Evolutionary conservation across 352 stramenopile genomes (phyloP).

Genomic region (Pythium phragmiticola): DNA sequence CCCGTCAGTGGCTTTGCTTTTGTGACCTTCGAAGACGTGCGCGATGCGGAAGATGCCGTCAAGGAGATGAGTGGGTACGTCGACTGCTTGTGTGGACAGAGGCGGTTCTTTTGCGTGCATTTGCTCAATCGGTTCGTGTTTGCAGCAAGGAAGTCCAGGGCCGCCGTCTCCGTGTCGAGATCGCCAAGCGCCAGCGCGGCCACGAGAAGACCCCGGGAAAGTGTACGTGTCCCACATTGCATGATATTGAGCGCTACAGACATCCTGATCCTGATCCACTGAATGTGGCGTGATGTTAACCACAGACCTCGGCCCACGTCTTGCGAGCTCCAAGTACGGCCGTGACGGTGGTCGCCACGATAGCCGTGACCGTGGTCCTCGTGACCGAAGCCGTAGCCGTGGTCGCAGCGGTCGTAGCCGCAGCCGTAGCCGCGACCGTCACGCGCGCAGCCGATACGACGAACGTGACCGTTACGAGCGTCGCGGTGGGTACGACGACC

Average conservation of each 20-base stretch:
- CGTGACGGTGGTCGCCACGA: constrained; percentile 15
- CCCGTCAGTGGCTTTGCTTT: constrained; percentile 63
- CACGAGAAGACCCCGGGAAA: constrained; percentile 84
- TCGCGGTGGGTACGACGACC: constrained; percentile 57
- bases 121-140: constrained; percentile 3
- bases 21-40: constrained; percentile 75
- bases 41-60: constrained; percentile 74
- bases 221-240: constrained; percentile 41
- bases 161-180: constrained; percentile 71
- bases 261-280: background rate
- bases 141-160: constrained; percentile 73
- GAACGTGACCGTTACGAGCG: constrained; percentile 47
- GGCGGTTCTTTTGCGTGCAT: background rate
- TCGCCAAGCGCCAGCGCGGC: constrained; percentile 75
- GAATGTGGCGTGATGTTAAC: background rate
- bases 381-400: constrained; percentile 29
- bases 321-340: constrained; percentile 77
- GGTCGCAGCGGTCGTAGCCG: constrained; percentile 30
- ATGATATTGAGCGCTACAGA: background rate
- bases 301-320: constrained; percentile 66
- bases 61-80: constrained; percentile 78
- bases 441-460: constrained; percentile 41
- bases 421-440: constrained; percentile 46
- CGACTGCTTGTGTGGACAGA: background rate
- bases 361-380: constrained; percentile 23